Conservation (phyloP, 257 asterid species). For the Solanum infundibuliforme region DNA sequence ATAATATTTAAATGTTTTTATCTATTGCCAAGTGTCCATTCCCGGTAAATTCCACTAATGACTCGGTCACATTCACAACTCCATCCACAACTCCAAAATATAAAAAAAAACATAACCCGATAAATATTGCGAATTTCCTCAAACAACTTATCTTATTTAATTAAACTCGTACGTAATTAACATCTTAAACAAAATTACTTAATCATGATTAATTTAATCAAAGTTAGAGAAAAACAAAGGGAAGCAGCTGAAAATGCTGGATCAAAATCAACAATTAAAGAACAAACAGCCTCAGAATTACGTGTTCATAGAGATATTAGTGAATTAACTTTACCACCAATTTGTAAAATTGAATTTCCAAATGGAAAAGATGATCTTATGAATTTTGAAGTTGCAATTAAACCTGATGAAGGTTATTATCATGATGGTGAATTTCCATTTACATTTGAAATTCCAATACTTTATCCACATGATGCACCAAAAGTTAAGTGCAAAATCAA, state of each 20-base stretch:
- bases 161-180: not conserved
- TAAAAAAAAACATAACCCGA: not conserved
- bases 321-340: conserved; percentile 65
- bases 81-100: not conserved
- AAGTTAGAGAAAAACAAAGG: not conserved
- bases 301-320: conserved; percentile 44
- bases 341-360: conserved; percentile 71
- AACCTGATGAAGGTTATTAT: conserved; percentile 82
- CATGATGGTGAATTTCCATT: conserved; percentile 69
- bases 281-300: not conserved
- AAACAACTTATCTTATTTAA: not conserved
- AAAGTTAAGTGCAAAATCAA: conserved; percentile 92
- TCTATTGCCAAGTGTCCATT: not conserved
- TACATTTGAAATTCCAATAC: conserved; percentile 69
- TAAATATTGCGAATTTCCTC: not conserved
- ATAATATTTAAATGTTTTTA: not conserved
- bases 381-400: conserved; percentile 83
- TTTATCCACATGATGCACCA: conserved; percentile 94
- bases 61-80: not conserved
- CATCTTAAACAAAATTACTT: not conserved
- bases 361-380: conserved; percentile 88
- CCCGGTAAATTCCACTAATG: not conserved
- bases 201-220: not conserved
- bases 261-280: not conserved
- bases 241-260: not conserved